Evolutionary conservation across 2,329 filamentous ascomycete genomes (phyloP), one percentile per base, ranked within the genome.

Genomic region (Microdochium nivale): DNA sequence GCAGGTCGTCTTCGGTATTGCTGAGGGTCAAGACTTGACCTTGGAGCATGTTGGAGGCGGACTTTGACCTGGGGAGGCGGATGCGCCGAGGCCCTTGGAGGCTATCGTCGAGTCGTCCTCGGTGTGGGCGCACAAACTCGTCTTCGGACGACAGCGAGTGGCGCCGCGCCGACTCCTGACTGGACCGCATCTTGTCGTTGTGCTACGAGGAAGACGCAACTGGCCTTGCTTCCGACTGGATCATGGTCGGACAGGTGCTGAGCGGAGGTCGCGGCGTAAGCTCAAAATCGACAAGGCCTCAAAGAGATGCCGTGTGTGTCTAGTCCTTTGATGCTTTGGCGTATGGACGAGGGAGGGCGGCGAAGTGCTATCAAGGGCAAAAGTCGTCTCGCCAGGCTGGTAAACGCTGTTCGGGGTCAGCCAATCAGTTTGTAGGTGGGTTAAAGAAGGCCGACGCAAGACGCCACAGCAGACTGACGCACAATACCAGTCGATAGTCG

Each of bases 41-140:
- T 24, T 62, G 56, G 25, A 58, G 55, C 47, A 64, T 59, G 49
- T 61, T 60, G 47, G 61, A 62, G 4, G 58, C 56, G 3, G 62
- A 65, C 40, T 58, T 60, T 9, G 62, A 62, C 25, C 59, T 60
- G 46, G 60, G 58, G 27, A 63, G 50, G 23, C 55, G 55, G 27
- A 53, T 54, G 21, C 51, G 57, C 33, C 47, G 49, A 24, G 46
- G 46, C 7, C 46, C 46, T n/a, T 47, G 24, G 13, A n/a, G 13
- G 25, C n/a, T 27, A 19, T 19, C 13, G 40, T 44, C 46, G n/a
- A 25, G 46, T 19, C 46, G 46, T 30, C 46, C 24, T n/a, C 24
- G 46, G 46, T 47, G 24, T n/a, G 46, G 46, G 46, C 24, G 46
- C 46, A 30, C 46, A 30, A 30, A 25, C 46, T 47, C 46, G 19